Evolutionary conservation across 2,329 filamentous ascomycete genomes (phyloP), one percentile per base, ranked within the genome.

Genomic region (Trichoderma aggressivum): DNA sequence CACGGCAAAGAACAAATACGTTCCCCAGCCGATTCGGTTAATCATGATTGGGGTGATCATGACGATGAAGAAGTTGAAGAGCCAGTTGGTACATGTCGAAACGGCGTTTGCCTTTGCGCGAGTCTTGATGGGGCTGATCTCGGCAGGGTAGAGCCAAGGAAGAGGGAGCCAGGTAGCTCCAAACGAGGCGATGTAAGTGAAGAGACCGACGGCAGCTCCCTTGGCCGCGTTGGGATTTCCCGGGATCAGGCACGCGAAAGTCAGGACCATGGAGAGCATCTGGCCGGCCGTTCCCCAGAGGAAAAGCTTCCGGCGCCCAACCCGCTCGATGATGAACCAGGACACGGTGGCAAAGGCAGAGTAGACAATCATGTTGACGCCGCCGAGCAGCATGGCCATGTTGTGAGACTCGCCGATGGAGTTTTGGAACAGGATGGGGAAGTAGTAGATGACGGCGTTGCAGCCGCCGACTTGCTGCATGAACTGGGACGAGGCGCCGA

Each of bases 141-240:
- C 85, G 55, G 87, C 86, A 2, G 87, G 84, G 73, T 86, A 86
- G 75, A 88, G 75, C 88, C 88, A 91, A 0, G 89, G 89, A 28
- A 90, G 83, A 18, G 89, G 88, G 7, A 91, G 78, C 85, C 88
- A 90, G 1, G 88, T 89, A 0, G 89, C 89, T 39, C 89, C 90
- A 73, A 91, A 92, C 70, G 89, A 89, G 5, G 89, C 88, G 75
- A 92, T 92, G 80, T 91, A 92, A 3, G 89, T 85, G 3, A 91
- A 70, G 3, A 70, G 21, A 34, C 66, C 66, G 24, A 70, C 89
- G 1, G 89, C 89, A 0, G 90, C 89, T 39, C 90, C 91, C 77
- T 91, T 92, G 3, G 89, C 89, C 7, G 89, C 83, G 0, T 88
- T 80, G 0, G 84, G 84, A 1, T 85, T 86, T 0, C 88, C 88